phyloP scores from a whole-genome alignment of 208 protist genomes.

The Leishmania major region DNA sequence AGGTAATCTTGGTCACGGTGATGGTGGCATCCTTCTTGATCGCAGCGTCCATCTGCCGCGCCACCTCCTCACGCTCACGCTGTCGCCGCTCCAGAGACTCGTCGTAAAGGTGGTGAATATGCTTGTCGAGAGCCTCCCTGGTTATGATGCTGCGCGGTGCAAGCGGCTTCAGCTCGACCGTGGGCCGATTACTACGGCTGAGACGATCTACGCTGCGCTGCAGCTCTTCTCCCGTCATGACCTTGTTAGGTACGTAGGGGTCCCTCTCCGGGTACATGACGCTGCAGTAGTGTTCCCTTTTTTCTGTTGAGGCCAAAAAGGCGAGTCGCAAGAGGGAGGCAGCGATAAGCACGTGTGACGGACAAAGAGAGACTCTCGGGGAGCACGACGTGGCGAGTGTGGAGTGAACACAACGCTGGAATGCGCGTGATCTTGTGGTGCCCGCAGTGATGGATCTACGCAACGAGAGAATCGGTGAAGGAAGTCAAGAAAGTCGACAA shows the following conservation, averaged over 20 bases:
- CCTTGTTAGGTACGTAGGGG: slow-evolving; percentile 13
- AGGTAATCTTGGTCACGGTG: slow-evolving; percentile 32
- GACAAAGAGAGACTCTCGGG: background rate
- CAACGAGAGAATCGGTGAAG: background rate
- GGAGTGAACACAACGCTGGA: background rate
- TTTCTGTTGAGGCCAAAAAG: background rate
- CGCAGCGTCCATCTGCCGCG: slow-evolving; percentile 48
- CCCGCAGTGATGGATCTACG: background rate
- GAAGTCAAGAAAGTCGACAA: background rate
- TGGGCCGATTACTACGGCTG: slow-evolving; percentile 28
- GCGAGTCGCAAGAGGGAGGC: background rate
- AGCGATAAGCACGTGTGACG: background rate
- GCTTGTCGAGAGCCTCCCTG: slow-evolving; percentile 51
- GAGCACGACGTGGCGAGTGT: background rate
- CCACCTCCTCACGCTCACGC: slow-evolving; percentile 49
- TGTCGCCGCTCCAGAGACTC: slow-evolving; percentile 68
- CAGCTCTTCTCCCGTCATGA: slow-evolving; percentile 66
- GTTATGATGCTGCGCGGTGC: slow-evolving; percentile 43
- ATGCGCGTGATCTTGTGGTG: background rate
- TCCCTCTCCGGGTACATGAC: slow-evolving; percentile 26
- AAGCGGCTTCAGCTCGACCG: slow-evolving; percentile 54
- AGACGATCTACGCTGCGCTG: slow-evolving; percentile 77
- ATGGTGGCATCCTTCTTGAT: slow-evolving; percentile 45
- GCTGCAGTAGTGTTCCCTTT: background rate
- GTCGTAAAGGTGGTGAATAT: slow-evolving; percentile 84